Base-by-base conservation (phyloP, 352 stramenopile species). In the Globisporangium parvum region DNA sequence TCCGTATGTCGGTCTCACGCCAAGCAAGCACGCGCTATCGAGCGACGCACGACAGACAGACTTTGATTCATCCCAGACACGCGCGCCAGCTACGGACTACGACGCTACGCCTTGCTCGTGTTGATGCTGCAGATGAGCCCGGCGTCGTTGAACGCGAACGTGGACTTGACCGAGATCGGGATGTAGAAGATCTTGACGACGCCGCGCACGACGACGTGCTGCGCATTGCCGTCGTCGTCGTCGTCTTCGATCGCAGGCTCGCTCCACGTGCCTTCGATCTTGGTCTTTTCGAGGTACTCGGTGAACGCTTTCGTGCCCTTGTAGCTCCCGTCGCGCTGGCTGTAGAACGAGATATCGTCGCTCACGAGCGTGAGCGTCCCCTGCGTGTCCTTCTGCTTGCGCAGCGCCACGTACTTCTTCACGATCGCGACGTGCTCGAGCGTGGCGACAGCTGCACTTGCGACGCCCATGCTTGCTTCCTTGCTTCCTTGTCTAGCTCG, bases 151-250 rank as follows among this genome's bases (percentile, higher is more conserved):
- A 80, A 79, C 17, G 57, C 47, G 61, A 80, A 78, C 44, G 55
- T 63, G 15, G 63, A 79, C 58, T 83, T 83, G 66, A 80, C 63
- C 28, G 70, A 75, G 59, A 83, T 71, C 28, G 70, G 68, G 45
- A 80, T 72, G 63, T 58, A 80, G 47, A 80, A 71, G 45, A 83
- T 77, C 59, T 72, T 74, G 58, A 80, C 69, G n/a, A 77, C 66
- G 17, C 70, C 73, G 21, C 65, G 73, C 53, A 82, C 67, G 23
- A 80, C 42, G 40, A 83, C 73, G 50, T 75, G 67, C 60, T 12
- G 31, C 31, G 31, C 31, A 37, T 1, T 37, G 31, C 12, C 31
- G 31, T 14, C 18, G 41, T 75, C 59, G 60, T 77, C 70, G 52
- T 63, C 65, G 35, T 78, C 68, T 42, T 80, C 68, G 53, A 80